Conservation (phyloP, 148 eudicot species). For the Heliosperma pusillum region DNA sequence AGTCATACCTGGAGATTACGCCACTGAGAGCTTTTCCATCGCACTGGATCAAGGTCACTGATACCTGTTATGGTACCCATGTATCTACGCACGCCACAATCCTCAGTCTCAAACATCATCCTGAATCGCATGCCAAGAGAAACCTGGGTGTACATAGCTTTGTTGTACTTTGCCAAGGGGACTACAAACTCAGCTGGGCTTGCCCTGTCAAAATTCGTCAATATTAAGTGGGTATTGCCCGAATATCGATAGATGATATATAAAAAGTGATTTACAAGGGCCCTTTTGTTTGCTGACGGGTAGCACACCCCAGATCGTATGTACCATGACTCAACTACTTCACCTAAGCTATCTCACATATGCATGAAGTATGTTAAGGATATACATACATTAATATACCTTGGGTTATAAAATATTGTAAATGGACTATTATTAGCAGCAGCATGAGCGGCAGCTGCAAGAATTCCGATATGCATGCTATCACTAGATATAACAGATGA, state of each 20-base stretch:
- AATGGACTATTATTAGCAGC: constrained; percentile 95
- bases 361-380: neutral
- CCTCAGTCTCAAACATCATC: constrained; percentile 99
- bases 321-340: no score
- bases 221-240: neutral
- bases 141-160: constrained; percentile 92
- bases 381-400: constrained; percentile 38
- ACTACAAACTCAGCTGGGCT: constrained; percentile 94
- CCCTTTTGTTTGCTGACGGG: no score
- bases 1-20: constrained; percentile 78
- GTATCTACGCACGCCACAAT: constrained; percentile 89
- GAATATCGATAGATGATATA: neutral
- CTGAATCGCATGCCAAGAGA: constrained; percentile 94
- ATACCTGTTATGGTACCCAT: constrained; percentile 90
- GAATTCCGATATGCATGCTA: constrained; percentile 98
- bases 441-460: constrained; percentile 99
- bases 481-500: constrained; percentile 99
- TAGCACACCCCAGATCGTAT: no score
- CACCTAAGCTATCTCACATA: no score
- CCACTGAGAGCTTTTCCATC: constrained; percentile 98
- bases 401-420: constrained; percentile 88
- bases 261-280: neutral
- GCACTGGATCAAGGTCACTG: constrained; percentile 74
- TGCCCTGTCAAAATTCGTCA: constrained; percentile 48
- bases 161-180: constrained; percentile 92